phyloP scores from a whole-genome alignment of 208 protist genomes.

The Acanthamoeba quina region DNA sequence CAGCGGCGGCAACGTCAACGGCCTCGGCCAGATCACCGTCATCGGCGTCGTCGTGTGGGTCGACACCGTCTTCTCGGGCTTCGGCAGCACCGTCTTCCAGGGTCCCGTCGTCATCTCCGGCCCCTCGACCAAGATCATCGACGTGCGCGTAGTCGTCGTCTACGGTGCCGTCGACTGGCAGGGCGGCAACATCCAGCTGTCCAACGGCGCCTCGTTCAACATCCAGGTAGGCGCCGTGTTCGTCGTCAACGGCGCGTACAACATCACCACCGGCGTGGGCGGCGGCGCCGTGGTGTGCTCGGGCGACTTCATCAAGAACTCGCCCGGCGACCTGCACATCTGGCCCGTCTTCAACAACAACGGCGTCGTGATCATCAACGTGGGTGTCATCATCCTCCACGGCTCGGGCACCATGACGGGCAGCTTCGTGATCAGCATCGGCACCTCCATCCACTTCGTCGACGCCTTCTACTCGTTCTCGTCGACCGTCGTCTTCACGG shows the following conservation, averaged over 20 bases:
- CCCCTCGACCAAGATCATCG: constrained; percentile 62
- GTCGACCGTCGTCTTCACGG: constrained; percentile 37
- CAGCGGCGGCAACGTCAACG: constrained; percentile 59
- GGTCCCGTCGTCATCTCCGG: constrained; percentile 37
- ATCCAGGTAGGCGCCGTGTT: constrained; percentile 10
- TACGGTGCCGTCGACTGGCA: constrained; percentile 56
- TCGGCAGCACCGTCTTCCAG: constrained; percentile 55
- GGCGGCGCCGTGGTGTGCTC: constrained; percentile 23
- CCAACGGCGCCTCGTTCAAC: constrained; percentile 69
- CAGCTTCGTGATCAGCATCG: constrained; percentile 23
- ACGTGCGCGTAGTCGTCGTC: constrained; percentile 36
- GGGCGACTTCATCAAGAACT: constrained; percentile 69
- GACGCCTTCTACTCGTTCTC: constrained; percentile 67
- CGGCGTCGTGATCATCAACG: constrained; percentile 46
- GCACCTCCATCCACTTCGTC: constrained; percentile 52
- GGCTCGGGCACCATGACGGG: constrained; percentile 70
- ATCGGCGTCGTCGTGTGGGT: constrained; percentile 63
- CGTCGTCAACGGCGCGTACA: constrained; percentile 21
- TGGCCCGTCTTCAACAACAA: constrained; percentile 37
- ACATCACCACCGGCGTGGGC: constrained; percentile 12
- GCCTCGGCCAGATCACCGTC: constrained; percentile 64
- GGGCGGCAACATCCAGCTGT: constrained; percentile 65
- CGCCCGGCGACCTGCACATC: constrained; percentile 65
- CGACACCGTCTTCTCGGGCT: constrained; percentile 66
- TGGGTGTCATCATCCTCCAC: constrained; percentile 57